Percentiles rank a stretch among this genome's conserved stretches.
Evolutionary conservation across 805 yeast genomes (phyloP).

Genomic region (Cyberlindnera suaveolens): DNA sequence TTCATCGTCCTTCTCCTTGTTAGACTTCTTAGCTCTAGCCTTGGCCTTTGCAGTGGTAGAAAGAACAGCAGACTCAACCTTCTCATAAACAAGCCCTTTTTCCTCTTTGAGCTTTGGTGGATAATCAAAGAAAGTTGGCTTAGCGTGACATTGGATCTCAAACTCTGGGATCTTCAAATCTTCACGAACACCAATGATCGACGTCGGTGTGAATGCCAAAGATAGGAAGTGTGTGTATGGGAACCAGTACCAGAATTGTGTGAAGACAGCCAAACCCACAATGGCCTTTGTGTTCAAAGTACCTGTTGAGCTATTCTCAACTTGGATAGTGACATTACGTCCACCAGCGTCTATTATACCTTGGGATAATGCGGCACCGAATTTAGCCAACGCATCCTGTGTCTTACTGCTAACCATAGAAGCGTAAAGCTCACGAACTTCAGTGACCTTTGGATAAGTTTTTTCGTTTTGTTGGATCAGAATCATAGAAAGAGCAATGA

Average conservation of each 20-base stretch:
- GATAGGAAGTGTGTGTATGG: constrained; percentile 92
- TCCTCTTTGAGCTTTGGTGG: constrained; percentile 84
- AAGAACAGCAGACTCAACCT: constrained; percentile 85
- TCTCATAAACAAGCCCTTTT: constrained; percentile 78
- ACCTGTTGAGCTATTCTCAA: constrained; percentile 84
- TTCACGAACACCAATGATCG: constrained; percentile 77
- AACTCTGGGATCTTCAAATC: constrained; percentile 86
- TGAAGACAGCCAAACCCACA: constrained; percentile 83
- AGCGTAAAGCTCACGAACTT: constrained; percentile 67
- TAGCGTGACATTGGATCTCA: constrained; percentile 73
- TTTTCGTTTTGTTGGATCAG: constrained; percentile 84
- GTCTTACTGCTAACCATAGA: constrained; percentile 79
- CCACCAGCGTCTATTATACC: constrained; percentile 99
- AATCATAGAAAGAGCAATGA: constrained; percentile 87
- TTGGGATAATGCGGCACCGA: constrained; percentile 95
- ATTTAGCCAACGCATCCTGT: constrained; percentile 95
- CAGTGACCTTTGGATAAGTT: constrained; percentile 71
- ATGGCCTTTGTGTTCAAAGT: constrained; percentile 87
- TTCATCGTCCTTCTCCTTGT: constrained; percentile 45
- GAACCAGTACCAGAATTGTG: constrained; percentile 98
- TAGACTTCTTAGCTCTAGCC: constrained; percentile 74
- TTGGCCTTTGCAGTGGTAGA: constrained; percentile 94
- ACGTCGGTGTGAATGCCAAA: constrained; percentile 87
- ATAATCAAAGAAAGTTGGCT: constrained; percentile 74
- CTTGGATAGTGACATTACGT: constrained; percentile 87